Evolutionary conservation across 768 basidiomycete species (phyloP), one percentile per base, ranked within the genome.

Genomic region (Termitomyces sp.): DNA sequence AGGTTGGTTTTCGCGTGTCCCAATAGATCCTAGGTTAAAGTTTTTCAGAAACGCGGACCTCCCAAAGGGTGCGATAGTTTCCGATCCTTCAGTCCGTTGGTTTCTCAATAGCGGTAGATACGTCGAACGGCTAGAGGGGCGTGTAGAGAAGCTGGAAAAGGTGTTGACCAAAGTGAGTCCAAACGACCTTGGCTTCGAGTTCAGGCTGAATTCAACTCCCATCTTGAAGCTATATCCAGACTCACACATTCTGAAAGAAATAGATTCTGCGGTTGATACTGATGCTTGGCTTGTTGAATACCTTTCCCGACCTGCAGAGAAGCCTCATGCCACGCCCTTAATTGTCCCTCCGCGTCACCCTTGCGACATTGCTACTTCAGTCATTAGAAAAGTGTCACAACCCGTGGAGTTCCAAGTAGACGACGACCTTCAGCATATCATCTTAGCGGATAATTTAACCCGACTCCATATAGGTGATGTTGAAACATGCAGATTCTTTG

Each of bases 141-240:
- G 83, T 26, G 61, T 87, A 6, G 77, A 81, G 57, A 84, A 82
- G 62, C 74, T 87, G 70, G 83, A 87, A 57, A 77, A 74, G 41
- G 74, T 87, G n/a, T 67, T 85, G 17, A 68, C 64, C 45, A 68
- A 65, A 59, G 77, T 77, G 54, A 40, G 55, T 51, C 30, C n/a
- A n/a, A n/a, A 30, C 24, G 12, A 11, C n/a, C 21, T 51, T 21
- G 7, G 2, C 10, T 1, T 10, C 9, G 30, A 32, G 32, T 45
- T 40, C 21, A 28, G 11, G 14, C 19, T 32, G 24, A 19, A 52
- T 17, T 14, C 6, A 24, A 3, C 6, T 15, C 19, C 2, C n/a
- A 15, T 21, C 37, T 35, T 42, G 42, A 41, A 88, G 87, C 72
- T 89, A 44, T 83, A 80, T 60, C 85, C 87, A 12, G 82, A 87